Evolutionary conservation across 306 rosid species (phyloP).

Genomic region (Canavalia ensiformis): DNA sequence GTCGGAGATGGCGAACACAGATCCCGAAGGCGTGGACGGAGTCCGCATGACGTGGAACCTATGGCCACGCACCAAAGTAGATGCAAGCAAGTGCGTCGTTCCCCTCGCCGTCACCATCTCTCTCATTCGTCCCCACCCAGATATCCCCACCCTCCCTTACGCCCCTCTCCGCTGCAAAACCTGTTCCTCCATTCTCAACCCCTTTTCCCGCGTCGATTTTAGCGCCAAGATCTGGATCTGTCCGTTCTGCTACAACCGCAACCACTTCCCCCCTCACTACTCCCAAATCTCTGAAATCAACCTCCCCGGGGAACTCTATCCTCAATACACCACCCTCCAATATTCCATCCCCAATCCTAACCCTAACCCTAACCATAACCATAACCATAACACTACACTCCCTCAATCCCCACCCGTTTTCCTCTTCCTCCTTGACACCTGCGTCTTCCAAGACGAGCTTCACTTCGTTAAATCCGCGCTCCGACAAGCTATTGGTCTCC

Average conservation of each 20-base stretch:
- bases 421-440: conserved; percentile 79
- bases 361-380: conserved; percentile 16
- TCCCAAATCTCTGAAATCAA: conserved; percentile 77
- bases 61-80: conserved; percentile 93
- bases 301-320: conserved; percentile 89
- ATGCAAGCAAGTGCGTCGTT: conserved; percentile 88
- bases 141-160: conserved; percentile 80
- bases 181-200: conserved; percentile 76
- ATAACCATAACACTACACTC: not conserved
- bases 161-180: conserved; percentile 89
- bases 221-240: conserved; percentile 97
- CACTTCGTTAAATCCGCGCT: conserved; percentile 70
- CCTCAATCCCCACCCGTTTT: conserved; percentile 68
- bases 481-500: conserved; percentile 65
- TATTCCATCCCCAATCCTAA: conserved; percentile 60
- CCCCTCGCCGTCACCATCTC: conserved; percentile 85
- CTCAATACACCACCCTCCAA: conserved; percentile 83
- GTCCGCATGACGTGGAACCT: conserved; percentile 92
- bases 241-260: conserved; percentile 83
- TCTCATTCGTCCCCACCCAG: conserved; percentile 77
- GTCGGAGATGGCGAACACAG: conserved; percentile 86
- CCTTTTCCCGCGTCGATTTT: conserved; percentile 79
- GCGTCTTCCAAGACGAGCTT: conserved; percentile 85
- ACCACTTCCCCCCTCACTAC: conserved; percentile 88
- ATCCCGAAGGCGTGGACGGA: conserved; percentile 90